Base-by-base conservation (phyloP, 2,329 filamentous ascomycete species). In the Hypoxylon sp. region DNA sequence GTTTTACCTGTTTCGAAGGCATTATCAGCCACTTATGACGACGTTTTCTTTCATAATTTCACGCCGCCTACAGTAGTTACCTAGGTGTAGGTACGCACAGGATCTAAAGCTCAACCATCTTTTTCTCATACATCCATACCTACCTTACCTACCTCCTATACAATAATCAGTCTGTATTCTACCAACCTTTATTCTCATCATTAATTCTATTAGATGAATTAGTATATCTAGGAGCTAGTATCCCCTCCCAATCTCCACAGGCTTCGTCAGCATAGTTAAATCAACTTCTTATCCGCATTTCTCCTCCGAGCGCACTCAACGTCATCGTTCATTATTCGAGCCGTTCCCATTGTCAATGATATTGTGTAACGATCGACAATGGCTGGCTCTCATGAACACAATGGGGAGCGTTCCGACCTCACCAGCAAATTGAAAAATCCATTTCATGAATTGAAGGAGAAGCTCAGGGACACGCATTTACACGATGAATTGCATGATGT, bases 401-500 rank as follows among this genome's bases (percentile, higher is more conserved):
- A 72, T 55, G 67, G 65, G 38, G 63, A 66, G 38, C 61, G 76
- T 13, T 71, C 77, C 30, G 73, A 79, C 63, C 74, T 85, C 53
- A 73, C 81, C 21, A 81, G 85, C 23, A 86, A 84, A 73, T 71
- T 89, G 30, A 88, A 84, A 76, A 75, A 82, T 32, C 82, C 83
- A 4, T 82, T 86, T 57, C 76, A 79, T 19, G 78, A 80, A 19
- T 69, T 86, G 60, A 82, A 81, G 69, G 86, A 89, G 55, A 89
- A 87, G 75, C 78, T 89, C 2, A 79, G 84, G 50, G 80, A 85
- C 50, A 84, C 83, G 1, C 84, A 85, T 71, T 78, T 90, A 0
- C 83, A 87, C 68, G 85, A 89, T 68, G 80, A 84, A 70, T 78
- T 90, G 0, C 83, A 87, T 68, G 86, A 89, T 69, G 81, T 84